phyloP scores from a whole-genome alignment of 2,329 filamentous ascomycete genomes.

The Phyllosticta citribraziliensis region DNA sequence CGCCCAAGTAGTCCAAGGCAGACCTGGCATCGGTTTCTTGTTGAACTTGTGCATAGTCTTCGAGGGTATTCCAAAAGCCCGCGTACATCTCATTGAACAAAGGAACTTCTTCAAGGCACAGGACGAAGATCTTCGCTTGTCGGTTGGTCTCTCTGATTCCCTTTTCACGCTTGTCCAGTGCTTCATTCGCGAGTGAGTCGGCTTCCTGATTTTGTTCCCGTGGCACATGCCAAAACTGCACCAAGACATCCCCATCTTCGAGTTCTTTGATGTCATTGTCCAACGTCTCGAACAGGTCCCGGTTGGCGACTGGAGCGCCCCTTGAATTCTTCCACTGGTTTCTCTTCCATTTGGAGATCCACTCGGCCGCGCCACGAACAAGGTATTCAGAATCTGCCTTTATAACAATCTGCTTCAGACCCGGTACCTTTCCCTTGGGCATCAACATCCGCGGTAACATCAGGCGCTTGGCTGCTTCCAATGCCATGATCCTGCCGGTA shows the following conservation, averaged over 20 bases:
- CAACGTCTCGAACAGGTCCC: conserved; percentile 2
- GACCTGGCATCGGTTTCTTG: neutral
- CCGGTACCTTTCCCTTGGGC: neutral
- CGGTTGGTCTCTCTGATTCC: too few species aligned
- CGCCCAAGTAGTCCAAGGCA: neutral
- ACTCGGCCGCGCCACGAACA: neutral
- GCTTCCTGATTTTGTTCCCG: neutral
- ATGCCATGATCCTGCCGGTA: neutral
- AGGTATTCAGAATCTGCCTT: neutral
- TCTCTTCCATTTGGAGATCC: neutral
- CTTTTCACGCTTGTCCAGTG: neutral
- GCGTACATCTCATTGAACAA: neutral
- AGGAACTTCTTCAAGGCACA: neutral
- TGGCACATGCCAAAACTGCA: neutral
- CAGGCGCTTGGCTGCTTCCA: neutral
- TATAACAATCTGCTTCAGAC: neutral
- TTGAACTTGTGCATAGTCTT: neutral
- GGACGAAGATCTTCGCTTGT: neutral
- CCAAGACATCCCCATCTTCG: neutral
- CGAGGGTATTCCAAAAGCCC: neutral
- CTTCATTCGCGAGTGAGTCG: neutral
- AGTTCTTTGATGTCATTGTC: neutral
- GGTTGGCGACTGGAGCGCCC: neutral
- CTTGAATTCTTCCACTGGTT: neutral
- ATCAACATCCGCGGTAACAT: neutral